phyloP scores from a whole-genome alignment of 176 grass and related monocot species.

The Juncus effusus region DNA sequence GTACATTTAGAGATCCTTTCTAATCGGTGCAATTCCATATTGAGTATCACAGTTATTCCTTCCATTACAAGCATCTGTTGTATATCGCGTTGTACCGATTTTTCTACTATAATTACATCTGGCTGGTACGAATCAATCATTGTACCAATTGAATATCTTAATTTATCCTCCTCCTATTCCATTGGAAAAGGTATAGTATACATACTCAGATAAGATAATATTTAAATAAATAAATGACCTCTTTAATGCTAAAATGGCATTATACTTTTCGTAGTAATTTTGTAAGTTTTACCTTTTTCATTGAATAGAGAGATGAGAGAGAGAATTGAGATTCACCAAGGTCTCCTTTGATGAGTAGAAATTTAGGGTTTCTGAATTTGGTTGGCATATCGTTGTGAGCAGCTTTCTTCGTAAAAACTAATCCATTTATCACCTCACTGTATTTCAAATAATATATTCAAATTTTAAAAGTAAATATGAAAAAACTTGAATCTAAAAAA shows the following conservation, averaged over 20 bases:
- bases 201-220: not conserved
- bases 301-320: conserved; percentile 61
- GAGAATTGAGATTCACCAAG: conserved; percentile 42
- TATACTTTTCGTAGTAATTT: no score
- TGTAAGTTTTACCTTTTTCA: conserved; percentile 45
- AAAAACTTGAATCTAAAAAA: not conserved
- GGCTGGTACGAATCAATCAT: conserved; percentile 71
- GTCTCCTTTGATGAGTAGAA: conserved; percentile 50
- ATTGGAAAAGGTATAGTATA: conserved; percentile 17
- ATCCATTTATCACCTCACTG: conserved; percentile 91
- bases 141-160: conserved; percentile 56
- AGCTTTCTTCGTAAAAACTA: conserved; percentile 87
- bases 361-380: conserved; percentile 48
- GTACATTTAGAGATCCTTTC: conserved; percentile 70
- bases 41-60: conserved; percentile 63
- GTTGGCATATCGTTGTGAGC: conserved; percentile 62
- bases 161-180: conserved; percentile 59
- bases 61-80: conserved; percentile 67
- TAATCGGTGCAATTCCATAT: conserved; percentile 70
- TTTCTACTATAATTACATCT: conserved; percentile 85
- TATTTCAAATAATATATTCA: not conserved
- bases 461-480: no score
- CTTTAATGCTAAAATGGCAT: no score
- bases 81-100: conserved; percentile 74
- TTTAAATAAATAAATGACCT: no score